phyloP scores from a whole-genome alignment of 2,329 filamentous ascomycete genomes.

The Tolypocladium ophioglossoides region DNA sequence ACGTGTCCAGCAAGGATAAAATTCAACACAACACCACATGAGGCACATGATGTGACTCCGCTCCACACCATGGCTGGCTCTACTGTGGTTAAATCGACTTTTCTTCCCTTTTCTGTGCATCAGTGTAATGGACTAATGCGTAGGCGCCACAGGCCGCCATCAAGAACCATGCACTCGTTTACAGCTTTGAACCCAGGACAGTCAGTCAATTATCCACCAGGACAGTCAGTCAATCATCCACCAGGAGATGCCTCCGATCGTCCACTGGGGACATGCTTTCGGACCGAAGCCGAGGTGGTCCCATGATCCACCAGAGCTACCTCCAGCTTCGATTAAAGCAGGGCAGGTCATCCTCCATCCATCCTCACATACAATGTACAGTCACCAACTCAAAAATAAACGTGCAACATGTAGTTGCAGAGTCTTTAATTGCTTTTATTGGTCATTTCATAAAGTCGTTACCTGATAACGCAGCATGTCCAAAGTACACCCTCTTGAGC shows the following conservation, averaged over 20 bases:
- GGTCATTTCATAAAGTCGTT: constrained; percentile 28
- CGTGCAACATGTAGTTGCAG: background rate
- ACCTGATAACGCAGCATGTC: constrained; percentile 25
- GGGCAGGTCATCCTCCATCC: background rate
- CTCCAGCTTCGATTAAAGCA: background rate
- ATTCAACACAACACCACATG: background rate
- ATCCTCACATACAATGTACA: background rate
- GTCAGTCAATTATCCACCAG: too few relatives aligned
- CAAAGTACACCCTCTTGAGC: constrained; percentile 20
- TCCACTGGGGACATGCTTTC: too few relatives aligned
- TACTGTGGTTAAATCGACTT: too few relatives aligned
- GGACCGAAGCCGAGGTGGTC: too few relatives aligned
- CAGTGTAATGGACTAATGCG: background rate
- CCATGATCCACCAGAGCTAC: background rate
- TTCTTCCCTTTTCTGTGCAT: background rate
- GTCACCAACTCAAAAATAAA: background rate
- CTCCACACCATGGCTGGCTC: background rate
- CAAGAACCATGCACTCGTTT: background rate
- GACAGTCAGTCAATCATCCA: too few relatives aligned
- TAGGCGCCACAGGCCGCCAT: background rate
- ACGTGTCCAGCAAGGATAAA: background rate
- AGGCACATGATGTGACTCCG: background rate
- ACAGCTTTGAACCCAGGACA: too few relatives aligned
- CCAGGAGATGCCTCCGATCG: background rate
- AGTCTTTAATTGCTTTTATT: constrained; percentile 23